phyloP scores from a whole-genome alignment of 495 filamentous ascomycete genomes.

The Talaromyces trachyspermus region DNA sequence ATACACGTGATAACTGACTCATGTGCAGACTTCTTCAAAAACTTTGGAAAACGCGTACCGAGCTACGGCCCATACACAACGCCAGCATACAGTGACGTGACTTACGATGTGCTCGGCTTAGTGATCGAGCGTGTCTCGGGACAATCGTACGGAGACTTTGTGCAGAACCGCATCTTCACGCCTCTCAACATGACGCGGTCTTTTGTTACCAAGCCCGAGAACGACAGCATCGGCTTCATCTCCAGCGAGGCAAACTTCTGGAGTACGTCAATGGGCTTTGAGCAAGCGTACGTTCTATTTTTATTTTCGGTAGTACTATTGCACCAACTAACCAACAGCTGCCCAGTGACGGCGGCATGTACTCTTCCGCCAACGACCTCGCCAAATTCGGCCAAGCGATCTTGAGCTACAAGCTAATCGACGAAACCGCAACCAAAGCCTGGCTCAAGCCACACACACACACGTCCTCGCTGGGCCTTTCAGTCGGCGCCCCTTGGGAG shows the following conservation, averaged over 20 bases:
- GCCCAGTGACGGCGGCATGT: not conserved
- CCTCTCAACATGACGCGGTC: conserved; percentile 33
- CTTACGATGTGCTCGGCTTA: conserved; percentile 49
- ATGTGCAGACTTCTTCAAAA: conserved; percentile 43
- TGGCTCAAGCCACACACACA: conserved; percentile 1
- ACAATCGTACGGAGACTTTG: conserved; percentile 7
- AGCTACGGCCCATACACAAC: conserved; percentile 41
- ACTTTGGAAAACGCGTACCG: conserved; percentile 37
- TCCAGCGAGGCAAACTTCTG: conserved; percentile 21
- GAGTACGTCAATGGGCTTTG: not conserved
- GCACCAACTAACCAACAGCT: not conserved
- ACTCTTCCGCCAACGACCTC: not conserved
- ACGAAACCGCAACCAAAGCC: not conserved
- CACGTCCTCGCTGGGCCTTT: not conserved
- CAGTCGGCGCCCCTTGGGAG: not conserved
- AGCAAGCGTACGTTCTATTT: not conserved
- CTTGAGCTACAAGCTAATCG: not conserved
- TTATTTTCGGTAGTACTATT: not conserved
- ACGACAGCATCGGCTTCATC: conserved; percentile 20
- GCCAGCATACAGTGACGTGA: conserved; percentile 53
- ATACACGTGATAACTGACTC: conserved; percentile 3
- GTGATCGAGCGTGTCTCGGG: conserved; percentile 34
- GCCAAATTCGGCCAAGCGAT: not conserved
- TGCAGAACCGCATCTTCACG: conserved; percentile 23
- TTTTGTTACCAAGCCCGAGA: conserved; percentile 23